A percentile compares a stretch with the other conserved stretches of the same genome.
Conservation (phyloP, 345 rosid genomes). For the Melastoma malabathricum region DNA sequence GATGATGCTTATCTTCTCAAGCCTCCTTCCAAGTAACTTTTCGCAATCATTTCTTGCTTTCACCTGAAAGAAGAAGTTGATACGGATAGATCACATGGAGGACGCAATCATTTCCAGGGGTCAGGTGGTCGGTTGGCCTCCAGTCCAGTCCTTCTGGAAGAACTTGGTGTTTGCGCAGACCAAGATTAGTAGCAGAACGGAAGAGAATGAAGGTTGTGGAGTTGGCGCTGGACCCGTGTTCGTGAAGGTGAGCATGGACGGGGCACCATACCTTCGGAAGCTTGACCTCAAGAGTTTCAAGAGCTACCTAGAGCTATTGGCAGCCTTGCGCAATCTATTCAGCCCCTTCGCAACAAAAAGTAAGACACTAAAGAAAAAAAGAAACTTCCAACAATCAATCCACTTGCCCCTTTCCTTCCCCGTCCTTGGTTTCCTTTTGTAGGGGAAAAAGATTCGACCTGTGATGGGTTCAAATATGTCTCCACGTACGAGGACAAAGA, state of each 20-base stretch:
- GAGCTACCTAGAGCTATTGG: constrained; percentile 42
- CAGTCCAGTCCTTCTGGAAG: constrained; percentile 67
- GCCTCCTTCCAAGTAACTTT: too few relatives aligned
- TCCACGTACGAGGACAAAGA: constrained; percentile 80
- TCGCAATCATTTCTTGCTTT: background rate
- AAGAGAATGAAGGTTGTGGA: constrained; percentile 15
- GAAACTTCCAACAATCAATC: background rate
- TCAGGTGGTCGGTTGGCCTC: constrained; percentile 90
- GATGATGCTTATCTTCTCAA: too few relatives aligned
- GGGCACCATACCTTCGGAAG: constrained; percentile 74
- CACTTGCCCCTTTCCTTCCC: background rate
- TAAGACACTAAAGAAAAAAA: background rate
- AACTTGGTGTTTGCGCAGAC: constrained; percentile 16
- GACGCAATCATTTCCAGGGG: constrained; percentile 25
- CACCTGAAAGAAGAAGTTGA: background rate
- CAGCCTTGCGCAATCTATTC: constrained; percentile 51
- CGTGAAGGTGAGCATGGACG: constrained; percentile 76
- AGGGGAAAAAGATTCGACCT: constrained; percentile 28
- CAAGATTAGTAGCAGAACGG: constrained; percentile 8
- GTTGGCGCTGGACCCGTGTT: constrained; percentile 25
- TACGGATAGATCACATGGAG: background rate
- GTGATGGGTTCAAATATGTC: constrained; percentile 47
- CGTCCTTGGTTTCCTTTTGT: constrained; percentile 3
- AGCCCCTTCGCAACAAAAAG: constrained; percentile 22
- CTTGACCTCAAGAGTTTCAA: constrained; percentile 43